Base-by-base conservation (phyloP, 352 stramenopile genomes). In the Labyrinthula sp. region DNA sequence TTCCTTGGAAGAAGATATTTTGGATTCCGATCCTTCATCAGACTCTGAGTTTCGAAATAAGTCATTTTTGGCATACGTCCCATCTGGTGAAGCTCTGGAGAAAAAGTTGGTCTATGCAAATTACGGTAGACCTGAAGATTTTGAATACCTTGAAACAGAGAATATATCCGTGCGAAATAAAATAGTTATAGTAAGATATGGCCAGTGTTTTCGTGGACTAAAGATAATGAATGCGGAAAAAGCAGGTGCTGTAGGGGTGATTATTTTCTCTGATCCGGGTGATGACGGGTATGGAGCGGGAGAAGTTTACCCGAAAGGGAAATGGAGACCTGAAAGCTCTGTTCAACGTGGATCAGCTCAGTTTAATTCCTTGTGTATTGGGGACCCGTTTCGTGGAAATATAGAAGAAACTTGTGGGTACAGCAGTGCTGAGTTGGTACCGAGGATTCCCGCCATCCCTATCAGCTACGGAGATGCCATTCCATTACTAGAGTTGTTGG, bases 191-290 rank as follows among this genome's bases (percentile, higher is more conserved):
- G 61, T 75, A 17, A 65, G 77, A 12, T 89, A 89, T 47, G 75
- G 75, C 38, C 46, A 61, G 33, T 67, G 62, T 36, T 68, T 68
- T 48, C 47, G 62, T 0, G 60, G 62, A 6, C 30, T 68, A 17
- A 82, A 82, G 40, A 72, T 84, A 5, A 75, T 80, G 65, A 66
- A 79, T 34, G 72, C 75, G 0, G 65, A 89, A 56, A 33, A 65
- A 14, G 66, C 72, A 22, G 68, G 69, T 8, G 80, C 79, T 47
- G 47, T 65, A 2, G 77, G 64, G 22, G 68, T 73, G 21, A 55
- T 89, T 0, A 83, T 89, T 52, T 89, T 82, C 57, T 81, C 68
- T 30, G 77, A 89, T 48, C 77, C 77, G 2, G 28, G 60, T 8
- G 67, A 89, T 24, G 77, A 89, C 50, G 77, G 75, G 2, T 86